Base-by-base conservation (phyloP, 164 flowering plant genomes). In the Houttuynia cordata region DNA sequence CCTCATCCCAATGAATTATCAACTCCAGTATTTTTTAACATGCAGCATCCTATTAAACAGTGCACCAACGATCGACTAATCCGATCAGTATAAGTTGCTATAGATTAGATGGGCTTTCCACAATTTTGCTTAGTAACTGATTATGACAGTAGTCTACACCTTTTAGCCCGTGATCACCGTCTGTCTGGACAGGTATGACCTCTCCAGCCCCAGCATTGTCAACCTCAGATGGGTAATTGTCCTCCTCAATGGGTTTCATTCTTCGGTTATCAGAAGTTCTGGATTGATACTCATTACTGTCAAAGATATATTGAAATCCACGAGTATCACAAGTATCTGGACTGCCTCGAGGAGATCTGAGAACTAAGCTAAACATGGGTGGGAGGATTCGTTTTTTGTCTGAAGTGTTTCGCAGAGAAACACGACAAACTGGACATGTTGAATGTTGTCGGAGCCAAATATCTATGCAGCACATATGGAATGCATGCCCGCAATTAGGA, bases 361-460 rank as follows among this genome's bases (percentile, higher is more conserved):
- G 15, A 7, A 91, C 91, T 47, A 90, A 80, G 64, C 91, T 81
- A 59, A 78, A 81, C 79, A 89, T 67, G 9, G 91, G 96, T 18
- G 76, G 96, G 87, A 86, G 79, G 23, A 65, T n/a, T 41, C 81
- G 73, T 58, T 84, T 89, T 63, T 75, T 84, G 42, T 85, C 94
- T 0, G 88, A 75, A 49, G 66, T 73, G n/a, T 79, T 83, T 18
- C 85, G 83, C 64, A 87, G 61, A 20, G 98, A 90, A 53, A 87
- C 71, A 49, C 97, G 80, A 73, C 98, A 90, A 23, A 93, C 83
- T 7, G 98, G 98, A 63, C 98, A 93, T 7, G 98, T 90, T 45
- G 85, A 78, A 66, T 90, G 89, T 70, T 87, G 93, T 70, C 81
- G 88, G 45, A 93, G 75, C 98, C 97, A 93, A 66, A 83, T 79